These are phyloP conservation scores for Agrocybe chaxingu DNA, from an alignment of 768 basidiomycete genomes.

Conservation along the genomic window DNA sequence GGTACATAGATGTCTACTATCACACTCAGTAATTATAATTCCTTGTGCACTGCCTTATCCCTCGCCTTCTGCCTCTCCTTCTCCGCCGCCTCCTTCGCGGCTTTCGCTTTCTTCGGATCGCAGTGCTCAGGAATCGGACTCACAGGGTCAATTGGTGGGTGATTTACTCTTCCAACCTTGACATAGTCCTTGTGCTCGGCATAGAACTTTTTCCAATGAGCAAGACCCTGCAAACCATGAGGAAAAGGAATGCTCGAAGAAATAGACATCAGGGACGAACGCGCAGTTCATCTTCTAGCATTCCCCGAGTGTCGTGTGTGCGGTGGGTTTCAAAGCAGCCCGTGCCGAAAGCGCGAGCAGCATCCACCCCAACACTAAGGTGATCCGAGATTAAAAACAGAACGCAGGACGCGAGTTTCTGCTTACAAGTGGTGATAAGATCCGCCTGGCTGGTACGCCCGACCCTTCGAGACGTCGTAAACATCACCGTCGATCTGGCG, in stretches of 20 bases:
- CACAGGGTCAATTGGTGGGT: conserved; percentile 72
- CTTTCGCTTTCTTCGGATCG: conserved; percentile 55
- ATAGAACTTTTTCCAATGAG: conserved; percentile 92
- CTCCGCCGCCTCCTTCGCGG: conserved; percentile 19
- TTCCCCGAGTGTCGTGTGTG: conserved; percentile 87
- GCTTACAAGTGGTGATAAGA: conserved; percentile 72
- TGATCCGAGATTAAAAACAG: conserved; percentile 17
- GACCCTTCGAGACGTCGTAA: conserved; percentile 83
- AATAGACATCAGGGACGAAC: conserved; percentile 38
- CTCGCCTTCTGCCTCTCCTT: conserved; percentile 12
- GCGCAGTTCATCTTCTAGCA: conserved; percentile 65
- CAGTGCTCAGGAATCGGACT: conserved; percentile 77
- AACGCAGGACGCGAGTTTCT: conserved; percentile 7
- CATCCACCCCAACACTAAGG: conserved; percentile 75
- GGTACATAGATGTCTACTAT: conserved; percentile 9
- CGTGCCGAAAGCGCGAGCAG: conserved; percentile 89
- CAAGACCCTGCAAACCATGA: conserved; percentile 50
- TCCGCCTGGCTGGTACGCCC: conserved; percentile 86
- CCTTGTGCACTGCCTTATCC: conserved; percentile 17
- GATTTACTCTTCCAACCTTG: conserved; percentile 74
- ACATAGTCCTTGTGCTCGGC: conserved; percentile 73
- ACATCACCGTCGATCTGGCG: conserved; percentile 86
- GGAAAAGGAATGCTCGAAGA: conserved; percentile 2
- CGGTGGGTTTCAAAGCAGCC: conserved; percentile 90
- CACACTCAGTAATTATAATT: conserved; percentile 9